phyloP scores from a whole-genome alignment of 768 basidiomycete genomes.

The Russula earlei region DNA sequence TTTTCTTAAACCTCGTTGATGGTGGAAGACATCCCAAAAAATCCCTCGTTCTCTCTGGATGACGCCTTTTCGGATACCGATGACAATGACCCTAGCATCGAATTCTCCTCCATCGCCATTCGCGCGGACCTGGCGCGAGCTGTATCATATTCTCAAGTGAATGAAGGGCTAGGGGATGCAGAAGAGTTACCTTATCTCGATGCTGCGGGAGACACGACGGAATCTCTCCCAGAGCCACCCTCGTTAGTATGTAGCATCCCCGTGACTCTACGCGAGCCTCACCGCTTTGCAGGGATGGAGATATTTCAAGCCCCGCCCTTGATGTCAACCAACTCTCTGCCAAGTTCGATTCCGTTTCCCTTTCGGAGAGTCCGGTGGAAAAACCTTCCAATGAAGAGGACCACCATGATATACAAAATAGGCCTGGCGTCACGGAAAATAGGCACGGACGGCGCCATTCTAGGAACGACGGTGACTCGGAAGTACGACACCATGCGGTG shows the following conservation, averaged over 20 bases:
- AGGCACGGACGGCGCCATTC: not conserved
- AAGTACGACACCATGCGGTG: not conserved
- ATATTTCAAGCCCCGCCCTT: constrained; percentile 24
- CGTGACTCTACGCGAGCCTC: not conserved
- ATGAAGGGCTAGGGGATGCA: constrained; percentile 23
- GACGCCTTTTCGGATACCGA: constrained; percentile 62
- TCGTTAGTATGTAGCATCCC: constrained; percentile 2
- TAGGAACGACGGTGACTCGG: not conserved
- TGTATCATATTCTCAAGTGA: constrained; percentile 30
- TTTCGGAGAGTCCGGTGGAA: constrained; percentile 2
- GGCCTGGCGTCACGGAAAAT: not conserved
- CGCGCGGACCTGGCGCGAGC: constrained; percentile 52
- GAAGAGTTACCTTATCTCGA: constrained; percentile 43
- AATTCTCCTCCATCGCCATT: constrained; percentile 53
- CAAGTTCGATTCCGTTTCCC: constrained; percentile 10
- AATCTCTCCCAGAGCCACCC: not conserved
- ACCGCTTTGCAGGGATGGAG: constrained; percentile 24
- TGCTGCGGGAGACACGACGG: constrained; percentile 26
- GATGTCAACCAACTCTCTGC: constrained; percentile 19
- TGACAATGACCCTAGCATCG: constrained; percentile 37
- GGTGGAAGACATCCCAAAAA: constrained; percentile 7
- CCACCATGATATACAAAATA: not conserved
- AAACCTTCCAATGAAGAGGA: not conserved
- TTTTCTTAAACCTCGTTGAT: not conserved
- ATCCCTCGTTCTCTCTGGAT: constrained; percentile 29